Conservation (phyloP, 139 green algal genomes). For the Raphidocelis subcapitata region DNA sequence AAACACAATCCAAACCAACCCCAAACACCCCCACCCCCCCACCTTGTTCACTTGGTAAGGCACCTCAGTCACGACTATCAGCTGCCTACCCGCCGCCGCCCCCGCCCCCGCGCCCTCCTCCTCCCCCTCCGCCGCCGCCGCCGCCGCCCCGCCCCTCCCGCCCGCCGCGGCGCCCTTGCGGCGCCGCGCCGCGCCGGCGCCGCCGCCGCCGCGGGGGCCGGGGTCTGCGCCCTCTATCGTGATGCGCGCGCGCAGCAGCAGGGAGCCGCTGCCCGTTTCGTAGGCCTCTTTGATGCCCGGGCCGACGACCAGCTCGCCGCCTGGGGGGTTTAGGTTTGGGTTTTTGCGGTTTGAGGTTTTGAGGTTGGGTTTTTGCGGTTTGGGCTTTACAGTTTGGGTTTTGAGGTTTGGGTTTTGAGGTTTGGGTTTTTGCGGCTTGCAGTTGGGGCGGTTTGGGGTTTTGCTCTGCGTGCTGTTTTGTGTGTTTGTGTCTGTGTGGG, state of each 20-base stretch:
- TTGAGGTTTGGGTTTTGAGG: no score
- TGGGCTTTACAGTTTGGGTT: no score
- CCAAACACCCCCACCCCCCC: not conserved
- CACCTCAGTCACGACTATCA: constrained; percentile 88
- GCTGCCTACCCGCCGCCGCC: constrained; percentile 2
- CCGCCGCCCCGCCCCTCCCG: not conserved
- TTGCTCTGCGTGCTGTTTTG: no score
- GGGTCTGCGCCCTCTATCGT: constrained; percentile 57
- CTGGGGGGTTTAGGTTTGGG: no score
- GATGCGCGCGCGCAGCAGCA: constrained; percentile 69
- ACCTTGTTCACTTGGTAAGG: constrained; percentile 95
- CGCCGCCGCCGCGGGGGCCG: not conserved
- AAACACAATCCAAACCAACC: no score
- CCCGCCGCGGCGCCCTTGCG: not conserved
- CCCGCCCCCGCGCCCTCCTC: not conserved
- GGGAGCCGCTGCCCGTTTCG: constrained; percentile 62
- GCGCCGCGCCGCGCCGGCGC: not conserved
- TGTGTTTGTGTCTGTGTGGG: no score
- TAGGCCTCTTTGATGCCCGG: constrained; percentile 64
- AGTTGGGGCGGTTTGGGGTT: no score
- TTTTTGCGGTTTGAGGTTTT: no score
- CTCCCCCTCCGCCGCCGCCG: constrained; percentile 2
- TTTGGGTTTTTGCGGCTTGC: no score
- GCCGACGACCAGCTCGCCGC: constrained; percentile 61
- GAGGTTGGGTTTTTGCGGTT: no score